Evolutionary conservation across 495 filamentous ascomycete species (phyloP).

Genomic region (Penicillium riverlandense): DNA sequence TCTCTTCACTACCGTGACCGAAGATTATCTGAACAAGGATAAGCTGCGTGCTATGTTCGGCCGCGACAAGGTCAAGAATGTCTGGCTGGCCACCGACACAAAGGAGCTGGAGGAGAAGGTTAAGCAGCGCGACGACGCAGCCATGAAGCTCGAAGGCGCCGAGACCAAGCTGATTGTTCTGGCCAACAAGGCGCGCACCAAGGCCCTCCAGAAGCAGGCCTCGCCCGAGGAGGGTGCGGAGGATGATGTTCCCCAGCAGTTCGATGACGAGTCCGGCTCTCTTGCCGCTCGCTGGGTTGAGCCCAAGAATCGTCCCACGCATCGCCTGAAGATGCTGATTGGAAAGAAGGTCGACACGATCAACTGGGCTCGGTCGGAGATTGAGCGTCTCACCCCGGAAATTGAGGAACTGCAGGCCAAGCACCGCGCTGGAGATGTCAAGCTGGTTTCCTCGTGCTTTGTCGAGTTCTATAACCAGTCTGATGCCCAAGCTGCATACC

Average conservation of each 20-base stretch:
- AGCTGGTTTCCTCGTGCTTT: conserved; percentile 56
- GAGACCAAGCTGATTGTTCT: conserved; percentile 81
- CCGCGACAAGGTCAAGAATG: conserved; percentile 59
- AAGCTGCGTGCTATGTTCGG: conserved; percentile 77
- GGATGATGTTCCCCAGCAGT: conserved; percentile 41
- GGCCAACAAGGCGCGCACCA: conserved; percentile 71
- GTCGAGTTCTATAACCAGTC: conserved; percentile 78
- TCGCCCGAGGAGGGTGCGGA: conserved; percentile 35
- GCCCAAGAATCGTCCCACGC: conserved; percentile 76
- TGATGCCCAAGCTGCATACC: conserved; percentile 80
- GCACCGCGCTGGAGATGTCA: conserved; percentile 63
- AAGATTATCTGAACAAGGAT: conserved; percentile 61
- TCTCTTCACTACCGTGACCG: conserved; percentile 80
- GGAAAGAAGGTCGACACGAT: conserved; percentile 83
- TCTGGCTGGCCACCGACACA: conserved; percentile 82
- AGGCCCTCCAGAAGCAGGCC: conserved; percentile 64
- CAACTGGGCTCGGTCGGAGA: conserved; percentile 80
- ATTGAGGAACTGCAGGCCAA: conserved; percentile 68
- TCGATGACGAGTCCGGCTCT: conserved; percentile 60
- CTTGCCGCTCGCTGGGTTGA: conserved; percentile 75
- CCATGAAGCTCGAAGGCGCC: conserved; percentile 79
- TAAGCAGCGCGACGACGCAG: conserved; percentile 73
- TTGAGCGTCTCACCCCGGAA: conserved; percentile 72
- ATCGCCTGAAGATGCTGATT: conserved; percentile 69
- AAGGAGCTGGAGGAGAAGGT: conserved; percentile 79